Percentiles rank a stretch among this genome's conserved stretches.
Conservation (phyloP, 208 protist genomes). For the Leishmania tropica region DNA sequence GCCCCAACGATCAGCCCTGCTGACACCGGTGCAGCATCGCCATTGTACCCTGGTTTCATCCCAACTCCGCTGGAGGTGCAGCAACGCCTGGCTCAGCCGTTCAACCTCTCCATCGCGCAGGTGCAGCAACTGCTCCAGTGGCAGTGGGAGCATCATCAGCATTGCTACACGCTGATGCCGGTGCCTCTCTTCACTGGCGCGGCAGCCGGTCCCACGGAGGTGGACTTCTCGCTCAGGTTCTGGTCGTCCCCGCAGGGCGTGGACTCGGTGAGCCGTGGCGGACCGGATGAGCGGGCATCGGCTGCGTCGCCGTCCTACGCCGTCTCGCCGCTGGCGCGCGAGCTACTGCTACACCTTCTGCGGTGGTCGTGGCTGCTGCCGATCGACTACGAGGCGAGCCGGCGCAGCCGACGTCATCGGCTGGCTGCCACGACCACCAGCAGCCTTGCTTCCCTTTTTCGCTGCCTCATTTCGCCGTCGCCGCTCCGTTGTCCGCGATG, state of each 20-base stretch:
- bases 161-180: constrained; percentile 59
- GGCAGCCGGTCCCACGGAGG: constrained; percentile 26
- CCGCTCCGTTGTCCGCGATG: background rate
- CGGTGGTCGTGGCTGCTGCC: constrained; percentile 71
- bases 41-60: constrained; percentile 51
- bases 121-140: constrained; percentile 74
- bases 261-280: background rate
- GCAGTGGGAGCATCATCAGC: constrained; percentile 81
- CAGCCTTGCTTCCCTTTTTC: background rate
- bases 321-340: constrained; percentile 57
- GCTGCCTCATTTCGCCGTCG: background rate
- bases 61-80: constrained; percentile 58
- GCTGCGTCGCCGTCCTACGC: constrained; percentile 20
- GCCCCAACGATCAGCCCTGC: background rate
- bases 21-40: background rate
- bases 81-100: constrained; percentile 37
- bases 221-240: constrained; percentile 12
- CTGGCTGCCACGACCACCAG: background rate
- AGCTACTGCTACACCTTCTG: constrained; percentile 47
- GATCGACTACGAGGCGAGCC: constrained; percentile 38
- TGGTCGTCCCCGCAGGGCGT: background rate
- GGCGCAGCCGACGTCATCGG: background rate
- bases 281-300: background rate
- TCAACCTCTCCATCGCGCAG: constrained; percentile 59
- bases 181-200: constrained; percentile 33